Evolutionary conservation across 2,329 filamentous ascomycete species (phyloP).

Genomic region (Biscogniauxia sp.): DNA sequence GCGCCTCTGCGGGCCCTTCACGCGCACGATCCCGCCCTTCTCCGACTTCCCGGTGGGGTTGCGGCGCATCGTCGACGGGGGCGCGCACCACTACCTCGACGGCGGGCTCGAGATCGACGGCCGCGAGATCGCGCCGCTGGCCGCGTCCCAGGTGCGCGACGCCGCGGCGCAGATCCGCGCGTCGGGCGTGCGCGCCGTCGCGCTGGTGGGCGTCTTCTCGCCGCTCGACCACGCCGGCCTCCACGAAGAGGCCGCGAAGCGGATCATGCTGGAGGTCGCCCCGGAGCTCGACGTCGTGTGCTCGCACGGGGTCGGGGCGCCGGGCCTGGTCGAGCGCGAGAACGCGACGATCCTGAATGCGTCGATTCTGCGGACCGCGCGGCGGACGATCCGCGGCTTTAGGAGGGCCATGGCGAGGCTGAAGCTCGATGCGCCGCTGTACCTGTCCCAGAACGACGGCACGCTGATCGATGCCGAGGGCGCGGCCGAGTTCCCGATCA

Average conservation of each 20-base stretch:
- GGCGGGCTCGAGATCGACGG: slow-evolving; percentile 52
- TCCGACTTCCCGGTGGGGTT: slow-evolving; percentile 50
- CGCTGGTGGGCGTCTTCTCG: slow-evolving; percentile 46
- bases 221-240: slow-evolving; percentile 44
- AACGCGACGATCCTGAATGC: slow-evolving; percentile 63
- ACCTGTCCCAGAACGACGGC: slow-evolving; percentile 61
- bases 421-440: slow-evolving; percentile 49
- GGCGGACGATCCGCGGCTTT: slow-evolving; percentile 53
- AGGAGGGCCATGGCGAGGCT: slow-evolving; percentile 47
- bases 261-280: slow-evolving; percentile 36
- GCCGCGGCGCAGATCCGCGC: slow-evolving; percentile 36
- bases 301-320: slow-evolving; percentile 47
- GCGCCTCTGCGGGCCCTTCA: slow-evolving; percentile 49
- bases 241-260: slow-evolving; percentile 45
- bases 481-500: slow-evolving; percentile 54
- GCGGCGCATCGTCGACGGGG: slow-evolving; percentile 36
- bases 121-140: slow-evolving; percentile 39
- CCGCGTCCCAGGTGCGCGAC: slow-evolving; percentile 36
- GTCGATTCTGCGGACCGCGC: slow-evolving; percentile 54
- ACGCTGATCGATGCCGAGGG: slow-evolving; percentile 51
- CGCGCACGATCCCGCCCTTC: slow-evolving; percentile 45
- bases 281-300: slow-evolving; percentile 42
- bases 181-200: slow-evolving; percentile 42
- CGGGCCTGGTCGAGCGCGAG: slow-evolving; percentile 56
- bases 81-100: slow-evolving; percentile 44